Percentiles rank a stretch among this genome's conserved stretches.
Evolutionary conservation across 345 rosid genomes (phyloP).

Genomic region (Salix arbutifolia): DNA sequence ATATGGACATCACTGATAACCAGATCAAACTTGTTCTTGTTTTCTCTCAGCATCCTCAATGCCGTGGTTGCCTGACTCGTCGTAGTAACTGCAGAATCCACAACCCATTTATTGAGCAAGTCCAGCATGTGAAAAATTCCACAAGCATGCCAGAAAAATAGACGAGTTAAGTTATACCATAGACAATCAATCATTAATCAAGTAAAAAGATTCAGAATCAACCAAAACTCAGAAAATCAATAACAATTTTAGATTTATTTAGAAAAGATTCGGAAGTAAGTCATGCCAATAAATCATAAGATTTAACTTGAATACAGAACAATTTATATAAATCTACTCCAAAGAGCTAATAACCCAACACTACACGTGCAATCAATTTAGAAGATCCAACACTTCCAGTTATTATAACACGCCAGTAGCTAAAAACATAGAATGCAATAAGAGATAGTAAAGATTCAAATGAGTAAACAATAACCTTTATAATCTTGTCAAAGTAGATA

Average conservation of each 20-base stretch:
- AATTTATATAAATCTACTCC: background rate
- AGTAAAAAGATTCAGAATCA: background rate
- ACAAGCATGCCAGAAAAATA: slow-evolving; percentile 2
- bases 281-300: slow-evolving; percentile 3
- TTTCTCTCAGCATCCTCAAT: slow-evolving; percentile 59
- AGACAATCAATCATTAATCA: slow-evolving; percentile 1
- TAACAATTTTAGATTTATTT: background rate
- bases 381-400: slow-evolving; percentile 8
- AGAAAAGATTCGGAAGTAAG: background rate
- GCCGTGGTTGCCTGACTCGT: slow-evolving; percentile 58
- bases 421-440: background rate
- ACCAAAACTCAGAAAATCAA: slow-evolving; percentile 1
- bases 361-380: slow-evolving; percentile 1
- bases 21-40: slow-evolving; percentile 62
- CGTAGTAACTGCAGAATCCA: slow-evolving; percentile 55
- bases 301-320: background rate
- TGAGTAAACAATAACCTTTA: background rate
- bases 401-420: background rate
- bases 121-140: background rate
- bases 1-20: slow-evolving; percentile 78
- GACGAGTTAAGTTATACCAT: slow-evolving; percentile 7
- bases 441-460: slow-evolving; percentile 6
- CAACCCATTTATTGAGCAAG: slow-evolving; percentile 3
- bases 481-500: slow-evolving; percentile 12
- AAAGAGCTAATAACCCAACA: background rate